These are phyloP conservation scores for Solanum paucissectum DNA, from an alignment of 257 asterid genomes.

Conservation along the genomic window DNA sequence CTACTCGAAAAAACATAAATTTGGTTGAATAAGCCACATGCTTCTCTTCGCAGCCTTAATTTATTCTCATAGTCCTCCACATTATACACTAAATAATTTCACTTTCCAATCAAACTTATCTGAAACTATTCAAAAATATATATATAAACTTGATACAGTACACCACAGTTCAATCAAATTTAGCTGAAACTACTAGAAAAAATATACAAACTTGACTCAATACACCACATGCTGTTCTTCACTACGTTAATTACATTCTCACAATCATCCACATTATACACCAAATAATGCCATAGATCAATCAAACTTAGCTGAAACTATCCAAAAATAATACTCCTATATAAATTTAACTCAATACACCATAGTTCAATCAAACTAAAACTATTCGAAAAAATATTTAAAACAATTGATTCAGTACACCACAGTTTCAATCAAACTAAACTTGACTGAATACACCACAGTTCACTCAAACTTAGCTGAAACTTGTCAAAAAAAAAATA, in stretches of 20 bases:
- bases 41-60: slow-evolving; percentile 52
- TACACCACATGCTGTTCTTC: slow-evolving; percentile 27
- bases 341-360: not conserved
- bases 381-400: not conserved
- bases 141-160: not conserved
- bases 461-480: not conserved
- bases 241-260: slow-evolving; percentile 62
- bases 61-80: slow-evolving; percentile 55
- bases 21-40: not conserved
- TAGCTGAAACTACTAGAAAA: not conserved
- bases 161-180: not conserved
- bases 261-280: slow-evolving; percentile 55
- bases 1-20: not conserved
- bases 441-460: not conserved
- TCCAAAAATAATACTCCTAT: not conserved
- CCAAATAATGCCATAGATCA: not conserved
- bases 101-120: not conserved
- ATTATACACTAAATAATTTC: slow-evolving; percentile 20
- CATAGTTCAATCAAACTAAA: not conserved
- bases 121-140: not conserved
- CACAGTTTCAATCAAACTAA: not conserved
- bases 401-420: not conserved
- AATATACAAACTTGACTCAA: not conserved
- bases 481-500: not conserved
- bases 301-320: not conserved